Base-by-base conservation (phyloP, 1,284 basidiomycete genomes). In the Peniophora sp. region DNA sequence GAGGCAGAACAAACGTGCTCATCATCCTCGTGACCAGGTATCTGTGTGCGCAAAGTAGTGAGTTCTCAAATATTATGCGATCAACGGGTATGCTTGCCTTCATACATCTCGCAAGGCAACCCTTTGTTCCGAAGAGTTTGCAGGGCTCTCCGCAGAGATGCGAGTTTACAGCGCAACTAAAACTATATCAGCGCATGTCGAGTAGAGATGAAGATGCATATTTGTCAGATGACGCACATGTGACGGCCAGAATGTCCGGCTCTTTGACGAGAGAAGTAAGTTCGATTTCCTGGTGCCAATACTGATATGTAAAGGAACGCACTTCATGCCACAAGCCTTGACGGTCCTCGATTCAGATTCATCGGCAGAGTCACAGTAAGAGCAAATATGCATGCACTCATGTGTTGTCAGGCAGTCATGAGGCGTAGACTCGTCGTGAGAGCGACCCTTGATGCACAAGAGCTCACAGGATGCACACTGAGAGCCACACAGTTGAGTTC, bases 111-210 rank as follows among this genome's bases (percentile, higher is more conserved):
- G 58, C 61, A 32, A 73, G 60, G 55, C 79, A 82, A 1, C 79
- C 79, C 47, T 65, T 59, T 50, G 67, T 75, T 17, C 66, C 71
- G 2, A 58, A 59, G 12, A 79, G 62, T 32, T 59, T 60, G 56
- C 79, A 82, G 5, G 59, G 55, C 32, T 71, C 61, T 11, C 79
- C 79, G 48, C 79, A 83, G 1, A 79, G 58, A 64, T 82, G 81
- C 17, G 65, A 61, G 17, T 66, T 69, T 1, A 73, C 63, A 24
- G 69, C 62, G 54, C 80, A 82, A 52, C 79, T 81, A 48, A 36
- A 43, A 10, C 22, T 2, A 20, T 36, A 25, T 54, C 44, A 51
- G 53, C 23, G 53, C 52, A n/a, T n/a, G n/a, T n/a, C n/a, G n/a
- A n/a, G n/a, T n/a, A n/a, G n/a, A n/a, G n/a, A 32, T 5, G 12